Base-by-base conservation (phyloP, 106 monocot genomes). In the Acorus gramineus region DNA sequence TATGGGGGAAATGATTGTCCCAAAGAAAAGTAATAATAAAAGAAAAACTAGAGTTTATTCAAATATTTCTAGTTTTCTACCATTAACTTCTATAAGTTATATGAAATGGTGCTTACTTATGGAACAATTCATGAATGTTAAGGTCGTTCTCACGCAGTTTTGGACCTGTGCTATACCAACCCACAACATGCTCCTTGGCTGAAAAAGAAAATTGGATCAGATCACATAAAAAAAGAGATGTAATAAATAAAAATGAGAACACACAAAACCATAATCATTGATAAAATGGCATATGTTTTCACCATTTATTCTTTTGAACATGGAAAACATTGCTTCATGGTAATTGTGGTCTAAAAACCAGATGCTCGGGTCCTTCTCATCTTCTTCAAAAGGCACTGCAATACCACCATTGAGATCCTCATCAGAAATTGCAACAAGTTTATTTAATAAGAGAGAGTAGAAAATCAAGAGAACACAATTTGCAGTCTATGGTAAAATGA, bases 281-380 rank as follows among this genome's bases (percentile, higher is more conserved):
- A 64, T 0, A 42, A 14, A 42, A 28, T 2, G 46, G 7, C 66
- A 69, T 6, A n/a, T 5, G 62, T 9, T 9, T 7, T 3, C 64
- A 98, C 98, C 98, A 61, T 98, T 98, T 55, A 98, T 98, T 71
- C 98, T 71, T 67, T 98, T 98, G 68, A 98, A 98, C 98, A 98
- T 98, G 68, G 85, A 74, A 63, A 98, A 98, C 98, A 98, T 98
- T 4, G 88, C 61, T 52, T 98, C 98, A 57, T 98, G 98, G 58
- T 98, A 98, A 78, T 92, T 98, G 72, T 98, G 98, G 67, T 98
- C 98, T 9, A 92, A 80, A 77, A 98, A 98, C 98, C 98, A 92
- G 57, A 98, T 98, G 78, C 88, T 86, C 12, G 92, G 88, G 68
- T 98, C 88, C 75, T 74, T 98, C 7, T 98, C 98, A 75, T 98